phyloP scores from a whole-genome alignment of 805 yeast genomes.

The Kazachstania viticola region DNA sequence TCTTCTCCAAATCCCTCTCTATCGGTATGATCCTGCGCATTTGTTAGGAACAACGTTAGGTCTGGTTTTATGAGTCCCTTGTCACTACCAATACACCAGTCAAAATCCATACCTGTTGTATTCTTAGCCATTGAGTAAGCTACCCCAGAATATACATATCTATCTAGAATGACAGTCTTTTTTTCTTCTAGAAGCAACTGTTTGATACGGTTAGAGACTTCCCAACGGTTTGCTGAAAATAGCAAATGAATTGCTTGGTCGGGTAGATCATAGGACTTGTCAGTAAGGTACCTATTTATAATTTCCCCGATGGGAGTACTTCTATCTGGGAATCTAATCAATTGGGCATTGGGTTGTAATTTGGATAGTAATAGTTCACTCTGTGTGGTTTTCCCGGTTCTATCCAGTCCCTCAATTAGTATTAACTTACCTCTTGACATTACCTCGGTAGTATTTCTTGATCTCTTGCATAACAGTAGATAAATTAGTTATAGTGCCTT shows the following conservation, averaged over 20 bases:
- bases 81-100: slow-evolving; percentile 81
- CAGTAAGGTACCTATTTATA: slow-evolving; percentile 61
- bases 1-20: slow-evolving; percentile 91
- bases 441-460: neutral
- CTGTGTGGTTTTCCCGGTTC: slow-evolving; percentile 93
- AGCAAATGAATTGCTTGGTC: slow-evolving; percentile 80
- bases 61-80: slow-evolving; percentile 82
- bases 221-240: slow-evolving; percentile 95
- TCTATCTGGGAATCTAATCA: slow-evolving; percentile 81
- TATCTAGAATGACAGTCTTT: slow-evolving; percentile 54
- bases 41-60: slow-evolving; percentile 61
- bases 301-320: slow-evolving; percentile 69
- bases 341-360: slow-evolving; percentile 27
- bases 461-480: too few relatives aligned
- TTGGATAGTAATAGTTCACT: slow-evolving; percentile 31
- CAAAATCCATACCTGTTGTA: slow-evolving; percentile 36
- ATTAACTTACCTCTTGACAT: slow-evolving; percentile 57
- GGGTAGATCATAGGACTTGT: slow-evolving; percentile 37
- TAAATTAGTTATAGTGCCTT: too few relatives aligned
- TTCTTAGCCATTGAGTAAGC: slow-evolving; percentile 82
- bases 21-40: slow-evolving; percentile 29
- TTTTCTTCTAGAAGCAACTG: slow-evolving; percentile 38
- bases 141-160: slow-evolving; percentile 87
- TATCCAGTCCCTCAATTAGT: slow-evolving; percentile 82
- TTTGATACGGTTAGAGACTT: slow-evolving; percentile 40